Conservation (phyloP, 345 rosid genomes). For the Aegle marmelos region DNA sequence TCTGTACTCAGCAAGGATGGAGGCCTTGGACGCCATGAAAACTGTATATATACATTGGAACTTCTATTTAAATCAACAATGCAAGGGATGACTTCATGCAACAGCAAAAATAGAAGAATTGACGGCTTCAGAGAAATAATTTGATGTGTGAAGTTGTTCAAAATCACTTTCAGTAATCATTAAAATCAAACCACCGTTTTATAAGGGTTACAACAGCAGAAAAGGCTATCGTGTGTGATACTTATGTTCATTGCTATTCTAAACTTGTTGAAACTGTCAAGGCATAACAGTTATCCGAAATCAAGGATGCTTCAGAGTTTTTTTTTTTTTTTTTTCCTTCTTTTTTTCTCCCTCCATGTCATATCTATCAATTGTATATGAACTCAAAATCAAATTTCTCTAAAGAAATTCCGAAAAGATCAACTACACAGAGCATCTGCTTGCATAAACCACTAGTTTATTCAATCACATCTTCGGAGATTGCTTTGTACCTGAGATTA, state of each 20-base stretch:
- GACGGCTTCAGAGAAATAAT: too few relatives aligned
- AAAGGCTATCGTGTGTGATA: not conserved
- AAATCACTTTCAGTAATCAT: too few relatives aligned
- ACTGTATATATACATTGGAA: too few relatives aligned
- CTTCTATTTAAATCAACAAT: not conserved
- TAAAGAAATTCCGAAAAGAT: not conserved
- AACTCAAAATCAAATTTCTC: not conserved
- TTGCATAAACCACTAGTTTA: not conserved
- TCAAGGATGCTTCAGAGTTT: not conserved
- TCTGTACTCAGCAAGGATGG: conserved; percentile 21
- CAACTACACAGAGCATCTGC: not conserved
- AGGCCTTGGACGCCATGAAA: conserved; percentile 9
- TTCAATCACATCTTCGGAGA: not conserved
- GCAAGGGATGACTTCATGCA: not conserved
- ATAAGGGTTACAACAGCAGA: too few relatives aligned
- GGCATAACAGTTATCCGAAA: not conserved
- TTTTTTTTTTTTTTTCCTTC: not conserved
- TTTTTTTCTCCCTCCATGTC: too few relatives aligned
- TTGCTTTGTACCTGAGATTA: conserved; percentile 25
- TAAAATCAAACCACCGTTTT: too few relatives aligned
- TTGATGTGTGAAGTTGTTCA: too few relatives aligned
- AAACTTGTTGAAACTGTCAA: not conserved
- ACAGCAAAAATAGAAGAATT: too few relatives aligned
- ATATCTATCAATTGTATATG: not conserved
- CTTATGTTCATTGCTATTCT: not conserved